Conservation (phyloP, 2,329 filamentous ascomycete genomes). For the Hypoxylon sp. region DNA sequence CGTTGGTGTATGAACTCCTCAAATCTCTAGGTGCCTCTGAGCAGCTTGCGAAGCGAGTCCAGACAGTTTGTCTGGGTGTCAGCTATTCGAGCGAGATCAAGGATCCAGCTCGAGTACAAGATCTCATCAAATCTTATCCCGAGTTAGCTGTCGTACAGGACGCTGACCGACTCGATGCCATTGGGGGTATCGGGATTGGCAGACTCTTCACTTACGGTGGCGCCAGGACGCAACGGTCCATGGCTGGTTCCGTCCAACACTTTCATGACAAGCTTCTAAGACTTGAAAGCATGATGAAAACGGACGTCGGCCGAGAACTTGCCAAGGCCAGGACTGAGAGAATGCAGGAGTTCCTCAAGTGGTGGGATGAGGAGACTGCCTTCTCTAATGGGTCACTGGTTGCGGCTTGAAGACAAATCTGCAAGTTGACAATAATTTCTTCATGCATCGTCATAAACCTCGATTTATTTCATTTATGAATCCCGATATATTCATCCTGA, state of each 20-base stretch:
- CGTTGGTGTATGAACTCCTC: conserved; percentile 70
- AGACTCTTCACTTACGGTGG: conserved; percentile 84
- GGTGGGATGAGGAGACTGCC: conserved; percentile 70
- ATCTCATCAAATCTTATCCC: conserved; percentile 75
- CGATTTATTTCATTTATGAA: neutral
- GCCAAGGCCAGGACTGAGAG: conserved; percentile 69
- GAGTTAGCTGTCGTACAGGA: conserved; percentile 91
- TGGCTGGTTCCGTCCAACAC: conserved; percentile 79
- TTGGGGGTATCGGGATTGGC: conserved; percentile 88
- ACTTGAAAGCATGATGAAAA: conserved; percentile 77
- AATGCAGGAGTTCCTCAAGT: conserved; percentile 67
- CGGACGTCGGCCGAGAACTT: conserved; percentile 67
- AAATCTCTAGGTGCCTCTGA: conserved; percentile 68
- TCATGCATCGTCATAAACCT: conserved; percentile 1
- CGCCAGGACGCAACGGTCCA: conserved; percentile 66
- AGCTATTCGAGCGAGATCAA: conserved; percentile 82
- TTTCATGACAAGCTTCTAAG: conserved; percentile 82
- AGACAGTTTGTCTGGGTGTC: conserved; percentile 81
- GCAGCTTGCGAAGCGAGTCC: conserved; percentile 75
- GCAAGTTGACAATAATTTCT: conserved; percentile 5
- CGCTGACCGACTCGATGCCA: conserved; percentile 91
- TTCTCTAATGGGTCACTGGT: conserved; percentile 43
- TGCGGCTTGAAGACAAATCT: conserved; percentile 4
- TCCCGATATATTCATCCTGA: neutral
- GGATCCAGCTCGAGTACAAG: conserved; percentile 72